A percentile compares a stretch with the other conserved stretches of the same genome.
Conservation (phyloP, 495 filamentous ascomycete species). For the Lophiostoma macrostomum region DNA sequence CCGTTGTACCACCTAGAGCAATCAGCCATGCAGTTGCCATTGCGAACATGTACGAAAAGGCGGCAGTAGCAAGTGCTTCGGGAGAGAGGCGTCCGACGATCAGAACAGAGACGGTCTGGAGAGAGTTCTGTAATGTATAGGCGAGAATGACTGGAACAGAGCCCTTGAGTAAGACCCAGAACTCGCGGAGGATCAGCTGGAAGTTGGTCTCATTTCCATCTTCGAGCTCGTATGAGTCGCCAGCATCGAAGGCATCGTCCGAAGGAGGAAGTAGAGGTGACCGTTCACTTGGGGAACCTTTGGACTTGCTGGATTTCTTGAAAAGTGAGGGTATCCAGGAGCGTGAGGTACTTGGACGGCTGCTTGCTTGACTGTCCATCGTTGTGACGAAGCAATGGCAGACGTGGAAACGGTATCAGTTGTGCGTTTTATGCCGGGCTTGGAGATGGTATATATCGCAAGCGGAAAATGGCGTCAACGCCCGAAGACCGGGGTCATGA, state of each 20-base stretch:
- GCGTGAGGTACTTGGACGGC: conserved; percentile 28
- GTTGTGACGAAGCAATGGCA: not conserved
- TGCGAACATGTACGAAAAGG: conserved; percentile 93
- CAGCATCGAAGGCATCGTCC: conserved; percentile 26
- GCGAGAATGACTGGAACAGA: conserved; percentile 82
- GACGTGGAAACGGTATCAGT: not conserved
- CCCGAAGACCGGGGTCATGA: too few species aligned
- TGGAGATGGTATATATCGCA: conserved; percentile 1
- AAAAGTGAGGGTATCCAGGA: conserved; percentile 39
- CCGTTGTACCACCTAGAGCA: conserved; percentile 87
- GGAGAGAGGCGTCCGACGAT: conserved; percentile 80
- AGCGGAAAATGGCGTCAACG: too few species aligned
- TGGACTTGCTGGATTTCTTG: conserved; percentile 24
- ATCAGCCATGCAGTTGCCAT: conserved; percentile 90
- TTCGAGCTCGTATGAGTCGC: conserved; percentile 38
- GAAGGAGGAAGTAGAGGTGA: conserved; percentile 34
- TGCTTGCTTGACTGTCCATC: conserved; percentile 37
- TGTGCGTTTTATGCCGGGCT: not conserved
- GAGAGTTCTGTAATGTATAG: conserved; percentile 83
- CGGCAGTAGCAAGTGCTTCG: conserved; percentile 75
- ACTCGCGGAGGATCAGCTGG: conserved; percentile 56
- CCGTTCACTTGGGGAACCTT: conserved; percentile 28
- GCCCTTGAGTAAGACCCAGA: conserved; percentile 63
- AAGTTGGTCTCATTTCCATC: conserved; percentile 29
- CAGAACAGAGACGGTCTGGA: conserved; percentile 81